phyloP scores from a whole-genome alignment of 345 rosid genomes.

The Eutrema heterophyllum region DNA sequence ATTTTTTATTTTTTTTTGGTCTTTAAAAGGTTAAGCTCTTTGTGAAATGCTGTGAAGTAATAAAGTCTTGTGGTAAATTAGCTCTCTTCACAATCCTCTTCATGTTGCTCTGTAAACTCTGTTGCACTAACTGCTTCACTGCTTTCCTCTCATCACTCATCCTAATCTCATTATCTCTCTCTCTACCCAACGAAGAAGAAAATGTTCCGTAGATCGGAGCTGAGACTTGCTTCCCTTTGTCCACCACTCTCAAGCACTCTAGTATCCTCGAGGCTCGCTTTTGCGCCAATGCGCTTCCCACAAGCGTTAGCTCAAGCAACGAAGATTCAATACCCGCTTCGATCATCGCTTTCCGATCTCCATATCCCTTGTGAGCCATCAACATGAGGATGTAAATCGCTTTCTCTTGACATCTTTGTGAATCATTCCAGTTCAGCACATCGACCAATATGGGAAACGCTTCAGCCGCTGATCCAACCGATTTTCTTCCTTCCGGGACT shows the following conservation, averaged over 20 bases:
- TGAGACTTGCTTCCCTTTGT: conserved; percentile 86
- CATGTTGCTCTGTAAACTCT: conserved; percentile 91
- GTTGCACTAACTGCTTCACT: conserved; percentile 80
- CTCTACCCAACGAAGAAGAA: conserved; percentile 34
- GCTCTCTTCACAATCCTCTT: conserved; percentile 88
- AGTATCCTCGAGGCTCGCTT: conserved; percentile 88
- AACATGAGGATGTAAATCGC: conserved; percentile 77
- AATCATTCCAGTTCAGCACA: conserved; percentile 80
- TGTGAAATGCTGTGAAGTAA: conserved; percentile 78
- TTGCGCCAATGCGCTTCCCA: conserved; percentile 77
- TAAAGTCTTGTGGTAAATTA: conserved; percentile 79
- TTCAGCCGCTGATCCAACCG: conserved; percentile 45
- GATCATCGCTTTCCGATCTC: conserved; percentile 74
- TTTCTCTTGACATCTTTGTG: conserved; percentile 88
- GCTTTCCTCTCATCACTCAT: conserved; percentile 95
- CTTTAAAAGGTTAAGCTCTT: conserved; percentile 80
- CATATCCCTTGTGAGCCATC: conserved; percentile 81
- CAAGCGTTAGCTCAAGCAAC: conserved; percentile 76
- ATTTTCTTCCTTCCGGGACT: conserved; percentile 66
- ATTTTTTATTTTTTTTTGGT: not conserved
- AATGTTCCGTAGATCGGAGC: conserved; percentile 75
- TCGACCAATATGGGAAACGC: conserved; percentile 69
- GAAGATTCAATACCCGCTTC: conserved; percentile 81
- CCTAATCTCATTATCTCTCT: conserved; percentile 36
- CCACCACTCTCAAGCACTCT: conserved; percentile 59